These are phyloP conservation scores for Nicotiana undulata DNA, from an alignment of 257 asterid species.

Conservation along the genomic window DNA sequence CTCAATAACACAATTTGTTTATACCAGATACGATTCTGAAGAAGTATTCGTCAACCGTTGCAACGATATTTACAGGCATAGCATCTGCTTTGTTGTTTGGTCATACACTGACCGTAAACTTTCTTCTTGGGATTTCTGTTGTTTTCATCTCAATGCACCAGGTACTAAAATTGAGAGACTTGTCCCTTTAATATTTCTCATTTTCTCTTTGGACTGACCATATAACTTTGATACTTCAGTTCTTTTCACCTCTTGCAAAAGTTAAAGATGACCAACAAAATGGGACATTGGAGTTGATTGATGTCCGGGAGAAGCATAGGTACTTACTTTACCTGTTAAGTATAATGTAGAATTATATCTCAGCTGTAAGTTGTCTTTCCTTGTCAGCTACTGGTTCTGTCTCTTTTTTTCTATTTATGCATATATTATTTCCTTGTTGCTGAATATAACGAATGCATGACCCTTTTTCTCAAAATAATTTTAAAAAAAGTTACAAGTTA, in stretches of 20 bases:
- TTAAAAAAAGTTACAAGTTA: background rate
- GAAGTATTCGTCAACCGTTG: slow-evolving; percentile 99
- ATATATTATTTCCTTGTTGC: background rate
- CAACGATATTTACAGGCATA: slow-evolving; percentile 97
- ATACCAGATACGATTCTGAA: slow-evolving; percentile 73
- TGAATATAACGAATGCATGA: background rate
- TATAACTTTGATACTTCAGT: slow-evolving; percentile 38
- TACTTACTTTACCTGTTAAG: slow-evolving; percentile 9
- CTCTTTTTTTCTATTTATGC: background rate
- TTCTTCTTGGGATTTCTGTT: slow-evolving; percentile 88
- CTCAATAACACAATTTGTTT: background rate
- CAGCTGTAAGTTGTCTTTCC: background rate
- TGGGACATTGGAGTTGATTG: slow-evolving; percentile 40
- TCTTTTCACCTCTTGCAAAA: slow-evolving; percentile 89
- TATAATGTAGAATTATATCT: background rate
- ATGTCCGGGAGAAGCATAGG: slow-evolving; percentile 50
- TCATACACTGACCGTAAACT: slow-evolving; percentile 84
- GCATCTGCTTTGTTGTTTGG: slow-evolving; percentile 95
- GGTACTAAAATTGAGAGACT: slow-evolving; percentile 36
- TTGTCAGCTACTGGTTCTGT: background rate
- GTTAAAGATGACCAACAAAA: slow-evolving; percentile 80
- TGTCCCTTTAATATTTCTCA: background rate
- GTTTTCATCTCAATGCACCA: slow-evolving; percentile 99
- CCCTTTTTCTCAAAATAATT: background rate
- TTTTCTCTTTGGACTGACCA: slow-evolving; percentile 12